Evolutionary conservation across 2,329 filamentous ascomycete genomes (phyloP), one percentile per base, ranked within the genome.

Genomic region (Aspergillus amoenus): DNA sequence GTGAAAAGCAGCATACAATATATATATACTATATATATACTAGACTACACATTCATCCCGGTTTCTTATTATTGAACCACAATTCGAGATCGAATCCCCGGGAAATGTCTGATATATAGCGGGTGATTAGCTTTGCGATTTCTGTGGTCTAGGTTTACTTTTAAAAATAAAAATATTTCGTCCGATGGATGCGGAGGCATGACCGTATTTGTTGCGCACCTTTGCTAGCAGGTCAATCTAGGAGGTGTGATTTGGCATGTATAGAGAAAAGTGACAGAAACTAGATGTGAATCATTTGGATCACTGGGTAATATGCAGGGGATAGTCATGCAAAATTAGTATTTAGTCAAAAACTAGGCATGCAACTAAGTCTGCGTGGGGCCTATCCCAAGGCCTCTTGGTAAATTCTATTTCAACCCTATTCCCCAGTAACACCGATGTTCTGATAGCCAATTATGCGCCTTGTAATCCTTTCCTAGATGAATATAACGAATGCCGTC

Each of bases 321-420:
- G 30, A 27, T 39, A 51, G 27, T 30, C 27, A 3, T 44, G 27
- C 49, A 52, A 44, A 42, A 43, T 54, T 22, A 42, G 34, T 41
- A 22, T 30, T 47, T 41, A 37, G 37, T 21, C 21, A 32, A 24
- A 53, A 21, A 40, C 44, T 49, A 52, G n/a, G n/a, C 43, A 57
- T 51, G 50, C 49, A 57, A 50, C 37, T 41, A 49, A 57, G 17
- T 30, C 49, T 56, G 46, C 53, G 34, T 46, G 21, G 18, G 18
- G 13, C 43, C 49, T 48, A 21, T 51, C 37, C 44, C 30, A 15
- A 43, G 21, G 18, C 18, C 32, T 22, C 55, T 45, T 48, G 37
- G 42, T 42, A 42, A 43, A 41, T 52, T 52, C 50, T 47, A 52
- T 41, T 39, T 24, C 44, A 52, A 48, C 37, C 40, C 13, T 46